These are phyloP conservation scores for Yueomyces sp. DNA, from an alignment of 805 yeast species.

Conservation along the genomic window DNA sequence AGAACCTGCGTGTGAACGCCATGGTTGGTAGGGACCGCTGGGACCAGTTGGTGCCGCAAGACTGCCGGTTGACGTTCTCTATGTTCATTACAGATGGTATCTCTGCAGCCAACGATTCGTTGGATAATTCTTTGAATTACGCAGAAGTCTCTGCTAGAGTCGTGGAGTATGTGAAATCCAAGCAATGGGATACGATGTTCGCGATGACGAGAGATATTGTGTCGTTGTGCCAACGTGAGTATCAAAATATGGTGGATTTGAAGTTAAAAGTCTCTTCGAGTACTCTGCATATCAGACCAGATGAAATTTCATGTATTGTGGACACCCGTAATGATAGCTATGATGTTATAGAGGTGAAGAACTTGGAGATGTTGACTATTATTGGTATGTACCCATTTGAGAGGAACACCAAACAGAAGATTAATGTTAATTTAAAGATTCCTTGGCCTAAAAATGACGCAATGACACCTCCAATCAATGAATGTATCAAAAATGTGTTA, in stretches of 20 bases:
- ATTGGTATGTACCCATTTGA: slow-evolving; percentile 93
- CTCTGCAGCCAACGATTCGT: slow-evolving; percentile 74
- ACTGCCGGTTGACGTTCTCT: slow-evolving; percentile 43
- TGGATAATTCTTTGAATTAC: slow-evolving; percentile 73
- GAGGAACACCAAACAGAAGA: slow-evolving; percentile 66
- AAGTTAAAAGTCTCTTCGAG: slow-evolving; percentile 9
- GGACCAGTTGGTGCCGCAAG: slow-evolving; percentile 55
- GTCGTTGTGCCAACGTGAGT: slow-evolving; percentile 28
- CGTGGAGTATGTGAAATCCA: slow-evolving; percentile 16
- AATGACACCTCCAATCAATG: slow-evolving; percentile 15
- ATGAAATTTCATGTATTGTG: slow-evolving; percentile 14
- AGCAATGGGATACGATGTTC: slow-evolving; percentile 24
- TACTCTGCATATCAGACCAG: slow-evolving; percentile 20
- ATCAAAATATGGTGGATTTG: slow-evolving; percentile 12
- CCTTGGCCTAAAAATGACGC: slow-evolving; percentile 22
- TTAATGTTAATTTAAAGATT: slow-evolving; percentile 41
- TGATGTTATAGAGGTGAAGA: slow-evolving; percentile 29
- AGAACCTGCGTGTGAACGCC: slow-evolving; percentile 47
- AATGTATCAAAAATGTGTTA: slow-evolving; percentile 37
- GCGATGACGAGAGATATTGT: slow-evolving; percentile 35
- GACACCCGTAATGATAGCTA: slow-evolving; percentile 1
- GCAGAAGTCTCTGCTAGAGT: slow-evolving; percentile 68
- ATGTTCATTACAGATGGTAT: slow-evolving; percentile 53
- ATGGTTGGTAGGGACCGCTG: slow-evolving; percentile 65
- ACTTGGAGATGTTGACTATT: slow-evolving; percentile 52